Evolutionary conservation across 1,284 basidiomycete genomes (phyloP).

Genomic region (Ceratobasidium sp.): DNA sequence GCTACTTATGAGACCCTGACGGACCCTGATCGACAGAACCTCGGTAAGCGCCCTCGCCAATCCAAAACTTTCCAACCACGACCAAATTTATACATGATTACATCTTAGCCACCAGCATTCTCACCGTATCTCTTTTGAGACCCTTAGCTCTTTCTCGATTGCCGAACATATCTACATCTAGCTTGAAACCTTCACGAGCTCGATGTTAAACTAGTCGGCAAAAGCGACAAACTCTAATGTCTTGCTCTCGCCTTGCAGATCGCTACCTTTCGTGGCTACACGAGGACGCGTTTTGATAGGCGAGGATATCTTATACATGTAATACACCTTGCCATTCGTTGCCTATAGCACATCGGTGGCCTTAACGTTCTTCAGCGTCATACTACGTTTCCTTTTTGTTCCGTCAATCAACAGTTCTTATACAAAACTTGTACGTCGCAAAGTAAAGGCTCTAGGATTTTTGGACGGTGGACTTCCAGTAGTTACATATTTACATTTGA

Average conservation of each 20-base stretch:
- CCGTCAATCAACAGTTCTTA: too few relatives aligned
- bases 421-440: too few relatives aligned
- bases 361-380: too few relatives aligned
- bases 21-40: slow-evolving; percentile 15
- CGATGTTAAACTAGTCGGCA: slow-evolving; percentile 47
- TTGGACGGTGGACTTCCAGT: too few relatives aligned
- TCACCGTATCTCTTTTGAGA: background rate
- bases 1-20: slow-evolving; percentile 34
- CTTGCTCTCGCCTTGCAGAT: slow-evolving; percentile 44
- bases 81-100: background rate
- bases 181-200: background rate
- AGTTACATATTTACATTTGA: too few relatives aligned
- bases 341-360: too few relatives aligned
- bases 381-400: too few relatives aligned
- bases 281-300: slow-evolving; percentile 45
- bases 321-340: too few relatives aligned
- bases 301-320: slow-evolving; percentile 26
- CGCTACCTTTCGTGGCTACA: slow-evolving; percentile 29
- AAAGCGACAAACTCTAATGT: slow-evolving; percentile 16
- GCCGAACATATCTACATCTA: slow-evolving; percentile 46
- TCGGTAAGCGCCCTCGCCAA: background rate
- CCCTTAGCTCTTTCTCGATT: background rate
- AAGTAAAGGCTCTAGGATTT: too few relatives aligned
- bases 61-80: slow-evolving; percentile 30
- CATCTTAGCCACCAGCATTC: too few relatives aligned